Evolutionary conservation across 2,329 filamentous ascomycete species (phyloP), one percentile per base, ranked within the genome.

Genomic region (Penicillium oxalicum): DNA sequence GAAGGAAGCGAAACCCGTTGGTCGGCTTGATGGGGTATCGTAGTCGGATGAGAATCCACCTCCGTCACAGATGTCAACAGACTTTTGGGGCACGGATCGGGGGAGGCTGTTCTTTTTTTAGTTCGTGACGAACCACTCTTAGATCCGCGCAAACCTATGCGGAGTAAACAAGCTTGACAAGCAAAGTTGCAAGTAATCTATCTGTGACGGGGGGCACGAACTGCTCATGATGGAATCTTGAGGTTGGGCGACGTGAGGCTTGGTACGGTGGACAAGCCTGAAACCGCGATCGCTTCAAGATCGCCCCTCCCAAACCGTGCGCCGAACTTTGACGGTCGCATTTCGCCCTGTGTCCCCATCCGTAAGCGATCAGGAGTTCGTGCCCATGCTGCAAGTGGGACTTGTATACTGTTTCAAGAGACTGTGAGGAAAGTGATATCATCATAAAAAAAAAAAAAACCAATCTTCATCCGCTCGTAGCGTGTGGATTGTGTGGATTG

Each of bases 241-340:
- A 45, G 39, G 44, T 40, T 24, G 39, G 24, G 29, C 29, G 12
- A 39, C 32, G 13, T 28, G 13, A 47, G 36, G 44, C 50, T 46
- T 46, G 44, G 48, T 34, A 50, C 13, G 44, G 35, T 25, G 33
- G 42, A 40, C 36, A 32, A 36, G 40, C n/a, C 29, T 55, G 53
- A 58, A 57, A 57, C 51, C 42, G 28, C 49, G 51, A 54, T 53
- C 50, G 49, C 52, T 35, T 55, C 54, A 52, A 36, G 44, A 50
- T 50, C 45, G 39, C 45, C 44, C 29, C 29, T 32, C 29, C 29
- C 29, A 4, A 7, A 5, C 3, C 29, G 29, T 11, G 29, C 29
- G 11, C 29, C 29, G 29, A 11, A 32, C 11, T 11, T 32, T 32
- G 4, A 32, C 29, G 8, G 11, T 32, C 7, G 54, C 46, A 49